Evolutionary conservation across 768 basidiomycete genomes (phyloP), one percentile per base, ranked within the genome.

Genomic region (Lentinula edodes): DNA sequence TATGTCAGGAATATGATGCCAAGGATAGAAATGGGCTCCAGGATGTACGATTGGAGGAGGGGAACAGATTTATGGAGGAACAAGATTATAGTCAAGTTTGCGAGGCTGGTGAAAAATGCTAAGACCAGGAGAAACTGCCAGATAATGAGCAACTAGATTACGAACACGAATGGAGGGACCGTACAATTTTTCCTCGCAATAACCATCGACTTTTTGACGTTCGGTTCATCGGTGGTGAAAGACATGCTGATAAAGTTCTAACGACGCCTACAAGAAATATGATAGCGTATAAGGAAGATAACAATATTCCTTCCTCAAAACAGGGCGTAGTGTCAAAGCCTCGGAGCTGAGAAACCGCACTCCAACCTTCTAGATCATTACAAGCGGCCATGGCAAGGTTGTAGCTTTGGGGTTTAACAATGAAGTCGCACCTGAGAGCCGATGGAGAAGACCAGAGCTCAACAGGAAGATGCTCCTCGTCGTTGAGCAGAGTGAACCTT

Each of bases 271-370:
- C 63, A 58, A 85, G 35, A 35, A 85, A 57, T 56, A 88, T 69
- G 7, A 78, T 41, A 1, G 75, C 75, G 56, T 89, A 75, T 0
- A 88, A 67, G 4, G 75, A 62, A 0, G 90, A 78, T 1, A 93
- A 71, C 0, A 95, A 36, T 46, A 88, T 68, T 13, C 85, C 88
- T 64, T 93, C 88, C 66, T 95, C 89, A 64, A 89, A 91, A 70
- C 94, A 96, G 13, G 84, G 81, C 1, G 93, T 91, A 8, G 87
- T 65, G 70, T 95, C 94, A 69, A 93, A 91, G 13, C 80, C 75
- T 58, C 92, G 81, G 0, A 73, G 65, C 0, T 62, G 70, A 0
- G 92, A 93, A 16, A 85, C 73, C 15, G 80, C 74, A 8, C 70
- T 71, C 87, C 90, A 92, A 60, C 90, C 89, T 64, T 92, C 88